Evolutionary conservation across 441 rosid species (phyloP).

Genomic region (Croton laevigatus): DNA sequence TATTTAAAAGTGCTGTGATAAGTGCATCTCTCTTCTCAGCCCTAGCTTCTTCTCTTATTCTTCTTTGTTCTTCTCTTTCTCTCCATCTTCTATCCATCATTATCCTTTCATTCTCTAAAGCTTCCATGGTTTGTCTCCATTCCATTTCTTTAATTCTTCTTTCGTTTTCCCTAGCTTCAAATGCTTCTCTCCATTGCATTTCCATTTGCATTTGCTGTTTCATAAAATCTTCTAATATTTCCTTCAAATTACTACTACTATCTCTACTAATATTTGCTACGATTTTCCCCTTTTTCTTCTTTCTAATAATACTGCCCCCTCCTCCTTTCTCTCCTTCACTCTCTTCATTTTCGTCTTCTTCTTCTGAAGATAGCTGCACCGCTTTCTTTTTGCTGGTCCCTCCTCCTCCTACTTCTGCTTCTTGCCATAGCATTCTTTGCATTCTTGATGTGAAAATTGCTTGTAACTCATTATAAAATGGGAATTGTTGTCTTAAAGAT

Average conservation of each 20-base stretch:
- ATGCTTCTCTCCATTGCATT: conserved; percentile 79
- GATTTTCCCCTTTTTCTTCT: conserved; percentile 47
- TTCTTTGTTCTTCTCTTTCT: conserved; percentile 87
- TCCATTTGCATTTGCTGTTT: conserved; percentile 77
- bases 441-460: conserved; percentile 60
- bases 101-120: conserved; percentile 78
- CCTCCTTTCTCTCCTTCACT: conserved; percentile 51
- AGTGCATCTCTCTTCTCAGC: conserved; percentile 92
- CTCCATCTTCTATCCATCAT: conserved; percentile 79
- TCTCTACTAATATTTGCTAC: conserved; percentile 7
- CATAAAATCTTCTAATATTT: conserved; percentile 70
- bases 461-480: conserved; percentile 71
- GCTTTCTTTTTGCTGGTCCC: conserved; percentile 52
- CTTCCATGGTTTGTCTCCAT: conserved; percentile 84
- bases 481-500: conserved; percentile 74
- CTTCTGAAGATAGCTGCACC: conserved; percentile 60
- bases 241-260: conserved; percentile 38
- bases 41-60: conserved; percentile 82
- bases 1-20: conserved; percentile 68
- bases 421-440: conserved; percentile 77
- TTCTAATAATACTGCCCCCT: conserved; percentile 32
- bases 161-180: conserved; percentile 69
- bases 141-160: conserved; percentile 73
- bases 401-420: conserved; percentile 56
- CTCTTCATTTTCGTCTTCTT: conserved; percentile 66